Conservation (phyloP, 768 basidiomycete species). For the Rhodotorula graminis region DNA sequence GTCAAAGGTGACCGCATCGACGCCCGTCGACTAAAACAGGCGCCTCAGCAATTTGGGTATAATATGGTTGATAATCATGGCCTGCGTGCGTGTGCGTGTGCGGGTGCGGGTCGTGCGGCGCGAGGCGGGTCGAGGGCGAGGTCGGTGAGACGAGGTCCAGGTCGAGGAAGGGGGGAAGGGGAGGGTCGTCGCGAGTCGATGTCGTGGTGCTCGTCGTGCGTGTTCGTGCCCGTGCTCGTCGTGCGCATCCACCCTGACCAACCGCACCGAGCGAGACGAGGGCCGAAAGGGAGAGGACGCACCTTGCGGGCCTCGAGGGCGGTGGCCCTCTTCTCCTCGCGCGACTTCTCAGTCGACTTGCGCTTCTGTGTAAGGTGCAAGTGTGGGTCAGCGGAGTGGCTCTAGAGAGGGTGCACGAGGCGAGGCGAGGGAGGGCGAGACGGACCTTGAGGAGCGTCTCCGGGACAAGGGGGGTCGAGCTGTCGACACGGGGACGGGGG, state of each 20-base stretch:
- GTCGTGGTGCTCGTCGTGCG: no score
- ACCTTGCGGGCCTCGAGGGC: slow-evolving; percentile 52
- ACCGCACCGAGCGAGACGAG: no score
- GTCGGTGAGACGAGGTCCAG: not conserved
- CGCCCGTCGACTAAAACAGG: slow-evolving; percentile 35
- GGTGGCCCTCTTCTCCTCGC: slow-evolving; percentile 51
- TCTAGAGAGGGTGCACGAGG: not conserved
- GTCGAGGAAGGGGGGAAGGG: slow-evolving; percentile 5
- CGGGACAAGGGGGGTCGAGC: slow-evolving; percentile 46
- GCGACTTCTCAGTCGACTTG: slow-evolving; percentile 50
- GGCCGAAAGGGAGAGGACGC: slow-evolving; percentile 42
- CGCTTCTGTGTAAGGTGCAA: slow-evolving; percentile 46
- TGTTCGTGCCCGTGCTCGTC: not conserved
- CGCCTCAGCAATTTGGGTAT: slow-evolving; percentile 49
- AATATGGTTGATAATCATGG: slow-evolving; percentile 46
- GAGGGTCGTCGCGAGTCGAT: no score
- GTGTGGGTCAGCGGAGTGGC: not conserved
- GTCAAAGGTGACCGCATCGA: slow-evolving; percentile 30
- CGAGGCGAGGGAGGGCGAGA: not conserved
- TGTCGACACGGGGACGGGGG: not conserved
- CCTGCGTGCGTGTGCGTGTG: not conserved
- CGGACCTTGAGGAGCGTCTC: slow-evolving; percentile 50
- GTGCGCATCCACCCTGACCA: no score
- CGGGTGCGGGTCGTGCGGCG: not conserved
- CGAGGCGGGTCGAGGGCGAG: not conserved